These are phyloP conservation scores for Fusarium protoensiforme DNA, from an alignment of 2,329 filamentous ascomycete species.

Conservation along the genomic window DNA sequence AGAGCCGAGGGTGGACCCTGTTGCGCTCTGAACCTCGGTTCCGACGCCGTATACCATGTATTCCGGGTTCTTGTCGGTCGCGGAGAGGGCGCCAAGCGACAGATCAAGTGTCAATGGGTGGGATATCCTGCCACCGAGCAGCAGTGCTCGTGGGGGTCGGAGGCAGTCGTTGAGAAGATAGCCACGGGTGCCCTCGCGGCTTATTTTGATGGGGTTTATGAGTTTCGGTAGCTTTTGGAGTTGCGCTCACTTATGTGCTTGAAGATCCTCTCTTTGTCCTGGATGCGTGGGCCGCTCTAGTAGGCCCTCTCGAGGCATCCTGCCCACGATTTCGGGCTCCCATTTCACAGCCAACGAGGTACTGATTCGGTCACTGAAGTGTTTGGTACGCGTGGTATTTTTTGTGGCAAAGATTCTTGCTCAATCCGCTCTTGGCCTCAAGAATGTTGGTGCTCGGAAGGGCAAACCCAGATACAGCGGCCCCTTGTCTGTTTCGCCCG, in stretches of 20 bases:
- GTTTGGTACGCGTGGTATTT: too few relatives aligned
- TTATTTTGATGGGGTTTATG: background rate
- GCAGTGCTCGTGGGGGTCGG: background rate
- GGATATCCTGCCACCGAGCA: background rate
- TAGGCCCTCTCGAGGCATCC: background rate
- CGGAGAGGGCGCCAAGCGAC: background rate
- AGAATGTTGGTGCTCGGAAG: too few relatives aligned
- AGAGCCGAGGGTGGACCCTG: background rate
- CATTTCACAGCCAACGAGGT: too few relatives aligned
- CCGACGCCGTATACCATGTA: background rate
- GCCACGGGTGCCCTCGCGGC: background rate
- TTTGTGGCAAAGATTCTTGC: too few relatives aligned
- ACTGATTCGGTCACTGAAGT: too few relatives aligned
- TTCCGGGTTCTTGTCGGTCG: background rate
- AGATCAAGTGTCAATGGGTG: background rate
- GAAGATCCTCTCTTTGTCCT: background rate
- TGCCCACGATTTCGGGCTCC: too few relatives aligned
- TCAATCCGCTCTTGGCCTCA: too few relatives aligned
- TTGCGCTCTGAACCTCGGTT: background rate
- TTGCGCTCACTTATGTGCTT: background rate
- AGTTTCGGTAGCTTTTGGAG: background rate
- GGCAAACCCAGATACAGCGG: too few relatives aligned
- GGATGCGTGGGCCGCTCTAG: background rate
- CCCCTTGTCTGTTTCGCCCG: too few relatives aligned
- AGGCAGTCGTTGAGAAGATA: background rate